Conservation (phyloP, 352 stramenopile genomes). For the Phytophthora hibernalis region DNA sequence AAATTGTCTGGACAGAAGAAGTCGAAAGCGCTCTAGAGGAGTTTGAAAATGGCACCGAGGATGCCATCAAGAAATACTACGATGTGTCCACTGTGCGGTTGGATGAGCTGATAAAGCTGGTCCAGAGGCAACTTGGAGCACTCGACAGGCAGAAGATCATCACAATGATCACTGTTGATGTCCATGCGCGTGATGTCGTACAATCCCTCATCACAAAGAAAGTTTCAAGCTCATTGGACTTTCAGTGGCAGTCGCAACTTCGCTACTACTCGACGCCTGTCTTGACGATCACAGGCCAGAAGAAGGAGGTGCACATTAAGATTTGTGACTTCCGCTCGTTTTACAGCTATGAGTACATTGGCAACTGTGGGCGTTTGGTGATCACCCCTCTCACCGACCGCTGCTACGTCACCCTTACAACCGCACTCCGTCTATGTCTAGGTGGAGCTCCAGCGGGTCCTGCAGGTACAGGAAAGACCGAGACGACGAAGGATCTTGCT, state of each 20-base stretch:
- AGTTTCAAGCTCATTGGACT: slow-evolving; percentile 91
- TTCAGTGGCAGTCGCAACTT: slow-evolving; percentile 96
- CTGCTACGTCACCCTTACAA: slow-evolving; percentile 89
- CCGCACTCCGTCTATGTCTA: slow-evolving; percentile 77
- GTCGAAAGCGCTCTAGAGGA: slow-evolving; percentile 93
- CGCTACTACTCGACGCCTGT: slow-evolving; percentile 91
- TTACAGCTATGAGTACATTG: slow-evolving; percentile 97
- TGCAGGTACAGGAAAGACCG: slow-evolving; percentile 88
- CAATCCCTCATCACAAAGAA: slow-evolving; percentile 94
- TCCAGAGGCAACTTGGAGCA: slow-evolving; percentile 79
- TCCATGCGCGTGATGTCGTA: slow-evolving; percentile 96
- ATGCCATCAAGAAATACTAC: slow-evolving; percentile 96
- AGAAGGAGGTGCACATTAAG: slow-evolving; percentile 85
- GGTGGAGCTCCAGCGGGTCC: slow-evolving; percentile 81
- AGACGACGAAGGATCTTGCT: slow-evolving; percentile 87
- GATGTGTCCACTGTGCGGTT: slow-evolving; percentile 92
- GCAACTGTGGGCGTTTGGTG: slow-evolving; percentile 92
- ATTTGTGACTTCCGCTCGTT: slow-evolving; percentile 93
- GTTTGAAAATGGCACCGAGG: slow-evolving; percentile 94
- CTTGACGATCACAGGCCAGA: slow-evolving; percentile 38
- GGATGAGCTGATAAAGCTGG: slow-evolving; percentile 94
- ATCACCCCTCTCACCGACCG: slow-evolving; percentile 88
- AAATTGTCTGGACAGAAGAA: slow-evolving; percentile 96
- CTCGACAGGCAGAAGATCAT: slow-evolving; percentile 94
- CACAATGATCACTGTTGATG: slow-evolving; percentile 97